Evolutionary conservation across 805 yeast genomes (phyloP).

Genomic region (Candida boleticola): DNA sequence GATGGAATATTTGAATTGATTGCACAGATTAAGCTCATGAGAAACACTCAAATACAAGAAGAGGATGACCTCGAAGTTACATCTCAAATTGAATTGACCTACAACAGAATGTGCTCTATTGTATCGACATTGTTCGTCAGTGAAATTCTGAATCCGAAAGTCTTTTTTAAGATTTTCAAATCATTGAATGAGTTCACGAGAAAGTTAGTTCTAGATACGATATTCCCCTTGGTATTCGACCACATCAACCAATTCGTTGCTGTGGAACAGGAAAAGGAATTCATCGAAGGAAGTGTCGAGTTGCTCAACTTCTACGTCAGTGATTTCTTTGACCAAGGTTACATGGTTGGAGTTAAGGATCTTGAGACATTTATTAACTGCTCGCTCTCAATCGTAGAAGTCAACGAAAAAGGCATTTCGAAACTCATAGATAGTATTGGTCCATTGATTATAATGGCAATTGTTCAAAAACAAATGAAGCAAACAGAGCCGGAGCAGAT

Average conservation of each 20-base stretch:
- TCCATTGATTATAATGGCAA: not conserved
- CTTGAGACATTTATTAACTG: slow-evolving; percentile 27
- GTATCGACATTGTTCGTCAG: slow-evolving; percentile 22
- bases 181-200: slow-evolving; percentile 34
- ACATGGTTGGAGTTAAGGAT: slow-evolving; percentile 18
- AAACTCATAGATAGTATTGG: not conserved
- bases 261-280: slow-evolving; percentile 31
- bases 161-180: slow-evolving; percentile 23
- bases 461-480: not conserved
- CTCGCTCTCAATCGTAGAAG: slow-evolving; percentile 31
- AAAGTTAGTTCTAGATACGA: slow-evolving; percentile 27
- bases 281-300: slow-evolving; percentile 21
- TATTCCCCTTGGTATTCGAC: slow-evolving; percentile 35
- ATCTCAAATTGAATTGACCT: not conserved
- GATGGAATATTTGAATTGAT: slow-evolving; percentile 39
- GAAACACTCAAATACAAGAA: slow-evolving; percentile 10
- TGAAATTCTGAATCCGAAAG: slow-evolving; percentile 13
- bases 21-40: slow-evolving; percentile 28
- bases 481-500: not conserved
- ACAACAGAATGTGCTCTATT: not conserved
- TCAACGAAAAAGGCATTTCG: not conserved
- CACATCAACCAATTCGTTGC: slow-evolving; percentile 34
- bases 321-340: slow-evolving; percentile 30
- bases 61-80: not conserved
- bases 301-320: slow-evolving; percentile 24